Percentiles rank a stretch among this genome's conserved stretches.
Evolutionary conservation across 495 filamentous ascomycete species (phyloP).

Genomic region (Talaromyces adpressus): DNA sequence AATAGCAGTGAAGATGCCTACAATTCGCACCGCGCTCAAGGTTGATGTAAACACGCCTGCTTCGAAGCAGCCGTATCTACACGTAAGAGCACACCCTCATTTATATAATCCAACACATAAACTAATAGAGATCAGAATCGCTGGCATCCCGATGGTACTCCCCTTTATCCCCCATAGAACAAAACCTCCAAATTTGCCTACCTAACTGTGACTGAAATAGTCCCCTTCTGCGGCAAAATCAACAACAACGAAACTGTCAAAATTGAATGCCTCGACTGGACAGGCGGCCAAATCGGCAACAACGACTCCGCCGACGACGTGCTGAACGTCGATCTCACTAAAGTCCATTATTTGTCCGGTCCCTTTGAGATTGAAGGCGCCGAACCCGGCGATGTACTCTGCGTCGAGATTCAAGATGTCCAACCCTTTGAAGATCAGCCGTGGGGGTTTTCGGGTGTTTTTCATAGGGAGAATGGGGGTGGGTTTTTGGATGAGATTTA

Average conservation of each 20-base stretch:
- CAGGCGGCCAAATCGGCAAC: conserved; percentile 82
- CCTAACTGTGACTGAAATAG: conserved; percentile 41
- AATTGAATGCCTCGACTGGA: conserved; percentile 91
- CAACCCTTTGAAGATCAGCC: conserved; percentile 82
- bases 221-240: conserved; percentile 70
- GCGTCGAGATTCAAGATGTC: conserved; percentile 94
- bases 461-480: conserved; percentile 76
- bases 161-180: too few species aligned
- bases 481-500: conserved; percentile 90
- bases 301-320: conserved; percentile 87
- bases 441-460: conserved; percentile 90
- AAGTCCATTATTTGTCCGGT: conserved; percentile 81
- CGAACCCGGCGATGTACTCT: conserved; percentile 76
- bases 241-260: conserved; percentile 85
- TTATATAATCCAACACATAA: neutral
- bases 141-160: conserved; percentile 6
- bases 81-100: conserved; percentile 50
- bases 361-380: conserved; percentile 88
- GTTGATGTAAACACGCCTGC: conserved; percentile 77
- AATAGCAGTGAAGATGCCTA: neutral
- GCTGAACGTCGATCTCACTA: conserved; percentile 75
- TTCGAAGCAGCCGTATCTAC: conserved; percentile 62
- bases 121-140: neutral
- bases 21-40: conserved; percentile 65
- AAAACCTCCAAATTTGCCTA: too few species aligned